These are phyloP conservation scores for Anaeromyces robustus DNA, from an alignment of 192 early-diverging fungal genomes.

Conservation along the genomic window DNA sequence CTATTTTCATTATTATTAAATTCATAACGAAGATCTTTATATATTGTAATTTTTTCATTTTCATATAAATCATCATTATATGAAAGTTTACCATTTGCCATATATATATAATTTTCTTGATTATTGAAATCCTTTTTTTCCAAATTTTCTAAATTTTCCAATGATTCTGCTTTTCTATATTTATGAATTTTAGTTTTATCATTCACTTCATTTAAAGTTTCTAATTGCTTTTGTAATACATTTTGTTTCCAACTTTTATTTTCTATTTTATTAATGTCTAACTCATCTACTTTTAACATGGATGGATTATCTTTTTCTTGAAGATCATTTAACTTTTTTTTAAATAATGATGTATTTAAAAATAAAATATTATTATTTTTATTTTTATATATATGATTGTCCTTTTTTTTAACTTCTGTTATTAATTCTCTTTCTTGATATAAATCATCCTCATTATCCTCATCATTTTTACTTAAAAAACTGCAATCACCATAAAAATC, in stretches of 20 bases:
- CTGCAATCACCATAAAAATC: not conserved
- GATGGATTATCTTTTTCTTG: not conserved
- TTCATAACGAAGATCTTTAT: not conserved
- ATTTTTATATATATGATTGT: not conserved
- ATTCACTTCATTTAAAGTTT: not conserved
- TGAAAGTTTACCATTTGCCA: not conserved
- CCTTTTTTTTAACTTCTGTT: not conserved
- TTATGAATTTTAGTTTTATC: not conserved
- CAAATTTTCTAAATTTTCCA: not conserved
- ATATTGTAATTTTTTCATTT: not conserved
- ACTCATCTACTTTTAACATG: not conserved
- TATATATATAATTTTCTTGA: too few relatives aligned
- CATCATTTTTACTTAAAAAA: not conserved
- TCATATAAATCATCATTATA: not conserved
- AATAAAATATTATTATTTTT: not conserved
- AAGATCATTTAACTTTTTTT: not conserved
- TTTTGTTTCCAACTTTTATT: not conserved
- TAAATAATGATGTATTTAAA: not conserved
- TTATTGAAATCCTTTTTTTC: too few relatives aligned
- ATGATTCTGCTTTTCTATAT: not conserved
- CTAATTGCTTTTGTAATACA: not conserved
- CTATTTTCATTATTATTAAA: not conserved
- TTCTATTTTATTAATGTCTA: not conserved
- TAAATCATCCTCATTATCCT: not conserved
- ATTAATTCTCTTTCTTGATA: not conserved